Evolutionary conservation across 441 rosid species (phyloP).

Genomic region (Flueggea neowawraea): DNA sequence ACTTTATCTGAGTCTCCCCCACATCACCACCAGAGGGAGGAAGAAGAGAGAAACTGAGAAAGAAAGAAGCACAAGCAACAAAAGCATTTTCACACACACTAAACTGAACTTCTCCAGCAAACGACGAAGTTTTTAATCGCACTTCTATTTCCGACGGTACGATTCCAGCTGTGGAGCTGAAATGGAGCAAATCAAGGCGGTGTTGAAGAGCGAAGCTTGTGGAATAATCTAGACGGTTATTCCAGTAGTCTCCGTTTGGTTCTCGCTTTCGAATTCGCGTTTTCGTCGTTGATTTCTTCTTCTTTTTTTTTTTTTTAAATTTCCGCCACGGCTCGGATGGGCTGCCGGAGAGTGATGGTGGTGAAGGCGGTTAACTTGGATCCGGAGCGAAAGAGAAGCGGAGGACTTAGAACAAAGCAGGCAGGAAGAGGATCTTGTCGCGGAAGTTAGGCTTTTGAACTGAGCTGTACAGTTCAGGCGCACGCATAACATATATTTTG

Average conservation of each 20-base stretch:
- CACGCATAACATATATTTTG: no score
- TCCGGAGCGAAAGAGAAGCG: conserved; percentile 92
- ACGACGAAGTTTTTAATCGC: no score
- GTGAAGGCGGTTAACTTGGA: conserved; percentile 63
- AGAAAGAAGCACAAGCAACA: neutral
- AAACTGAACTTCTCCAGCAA: no score
- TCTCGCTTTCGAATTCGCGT: neutral
- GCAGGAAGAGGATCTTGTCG: conserved; percentile 99
- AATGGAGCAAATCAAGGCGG: conserved; percentile 68
- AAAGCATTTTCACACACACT: no score
- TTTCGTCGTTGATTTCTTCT: no score
- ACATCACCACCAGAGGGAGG: neutral
- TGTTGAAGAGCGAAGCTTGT: conserved; percentile 71
- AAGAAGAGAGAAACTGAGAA: conserved; percentile 12
- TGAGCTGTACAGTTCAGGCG: no score
- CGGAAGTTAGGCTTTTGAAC: conserved; percentile 63
- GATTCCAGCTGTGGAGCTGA: conserved; percentile 4
- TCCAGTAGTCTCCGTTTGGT: no score
- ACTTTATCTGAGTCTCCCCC: conserved; percentile 11
- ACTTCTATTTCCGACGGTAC: neutral
- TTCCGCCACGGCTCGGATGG: conserved; percentile 46
- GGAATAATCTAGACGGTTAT: conserved; percentile 49
- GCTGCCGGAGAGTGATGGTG: conserved; percentile 55
- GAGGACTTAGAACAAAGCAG: conserved; percentile 90
- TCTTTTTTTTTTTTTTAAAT: neutral